Evolutionary conservation across 2,329 filamentous ascomycete genomes (phyloP), one percentile per base, ranked within the genome.

Genomic region (Ilyonectria robusta): DNA sequence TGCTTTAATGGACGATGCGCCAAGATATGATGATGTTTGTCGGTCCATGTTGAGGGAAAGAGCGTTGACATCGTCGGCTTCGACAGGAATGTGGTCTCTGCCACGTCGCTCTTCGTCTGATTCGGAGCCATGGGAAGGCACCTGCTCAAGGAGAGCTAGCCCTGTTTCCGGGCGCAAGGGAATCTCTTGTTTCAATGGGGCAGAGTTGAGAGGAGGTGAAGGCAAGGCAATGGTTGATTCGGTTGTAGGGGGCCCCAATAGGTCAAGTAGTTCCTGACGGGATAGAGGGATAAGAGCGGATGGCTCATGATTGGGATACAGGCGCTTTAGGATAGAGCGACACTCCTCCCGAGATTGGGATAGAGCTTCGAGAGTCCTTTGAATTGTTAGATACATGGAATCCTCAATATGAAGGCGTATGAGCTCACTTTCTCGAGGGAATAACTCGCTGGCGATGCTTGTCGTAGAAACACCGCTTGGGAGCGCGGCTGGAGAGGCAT

Each of bases 401-500:
- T 19, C 23, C 29, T 33, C 11, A 62, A 77, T 75, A 15, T 54
- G 61, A n/a, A 1, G 65, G 50, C 33, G 35, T 40, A 48, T 15
- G 15, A 53, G 64, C 89, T 80, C 83, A 92, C 92, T 93, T 94
- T 80, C 92, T 88, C 9, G 93, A 95, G 1, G 93, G 93, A 65
- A 94, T 91, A 10, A 93, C 89, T 67, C 92, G 85, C 78, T 93
- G 92, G 17, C 92, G 87, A 70, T 94, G 93, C 81, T 95, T 94
- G 72, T 94, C 92, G 79, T 95, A 95, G 75, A 91, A 91, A 78
- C 93, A 95, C 61, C 89, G 86, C 78, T 94, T 93, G 4, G 92
- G 91, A 69, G 93, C 92, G 63, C 93, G 90, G 78, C 94, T 95
- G 79, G 93, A 94, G 65, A 93, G 87, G 78, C 93, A 96, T 78